These are phyloP conservation scores for Xylaria digitata DNA, from an alignment of 2,329 filamentous ascomycete genomes.

Conservation along the genomic window DNA sequence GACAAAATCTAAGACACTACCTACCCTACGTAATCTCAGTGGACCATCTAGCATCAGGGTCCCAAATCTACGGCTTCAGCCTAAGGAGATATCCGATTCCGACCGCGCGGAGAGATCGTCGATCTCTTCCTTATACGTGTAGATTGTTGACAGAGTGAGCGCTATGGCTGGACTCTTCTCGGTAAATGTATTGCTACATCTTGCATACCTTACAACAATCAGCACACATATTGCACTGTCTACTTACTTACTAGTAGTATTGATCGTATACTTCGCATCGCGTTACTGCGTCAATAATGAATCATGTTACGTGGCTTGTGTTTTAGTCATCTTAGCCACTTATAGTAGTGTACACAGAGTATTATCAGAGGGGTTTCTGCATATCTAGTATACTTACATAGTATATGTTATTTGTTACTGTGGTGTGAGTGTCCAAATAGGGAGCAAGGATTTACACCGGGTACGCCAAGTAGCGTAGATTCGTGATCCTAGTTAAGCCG, in stretches of 20 bases:
- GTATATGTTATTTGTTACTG: no score
- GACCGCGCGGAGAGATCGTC: conserved; percentile 38
- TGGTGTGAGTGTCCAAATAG: background rate
- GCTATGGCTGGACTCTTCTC: conserved; percentile 14
- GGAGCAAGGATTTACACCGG: background rate
- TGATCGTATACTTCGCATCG: background rate
- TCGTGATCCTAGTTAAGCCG: conserved; percentile 24
- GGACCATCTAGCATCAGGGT: conserved; percentile 17
- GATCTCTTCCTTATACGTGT: conserved; percentile 34
- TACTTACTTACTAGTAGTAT: background rate
- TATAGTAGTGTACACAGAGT: background rate
- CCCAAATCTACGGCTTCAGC: conserved; percentile 25
- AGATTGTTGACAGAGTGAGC: conserved; percentile 11
- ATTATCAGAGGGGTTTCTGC: background rate
- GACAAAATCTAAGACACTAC: conserved; percentile 17
- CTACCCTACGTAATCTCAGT: conserved; percentile 18
- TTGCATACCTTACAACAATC: conserved; percentile 3
- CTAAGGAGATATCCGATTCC: conserved; percentile 38
- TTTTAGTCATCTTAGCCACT: conserved; percentile 5
- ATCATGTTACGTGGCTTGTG: background rate
- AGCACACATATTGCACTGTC: background rate
- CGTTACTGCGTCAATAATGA: background rate
- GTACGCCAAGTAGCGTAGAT: conserved; percentile 21
- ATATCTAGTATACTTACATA: no score
- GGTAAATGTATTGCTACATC: conserved; percentile 15